Base-by-base conservation (phyloP, 2,329 filamentous ascomycete genomes). In the Metarhizium robertsii region DNA sequence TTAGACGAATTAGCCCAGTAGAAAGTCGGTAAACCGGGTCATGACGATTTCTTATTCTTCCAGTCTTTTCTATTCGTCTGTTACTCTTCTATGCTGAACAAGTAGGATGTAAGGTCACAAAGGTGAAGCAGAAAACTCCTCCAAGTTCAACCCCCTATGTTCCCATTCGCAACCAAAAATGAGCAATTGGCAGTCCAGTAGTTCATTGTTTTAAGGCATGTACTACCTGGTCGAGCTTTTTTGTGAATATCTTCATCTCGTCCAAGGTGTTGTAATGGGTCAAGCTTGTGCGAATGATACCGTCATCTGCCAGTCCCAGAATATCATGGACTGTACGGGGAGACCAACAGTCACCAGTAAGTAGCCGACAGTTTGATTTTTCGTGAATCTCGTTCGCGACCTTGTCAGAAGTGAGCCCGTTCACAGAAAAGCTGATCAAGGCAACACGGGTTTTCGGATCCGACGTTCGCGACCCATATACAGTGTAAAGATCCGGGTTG, bases 271-370 rank as follows among this genome's bases (percentile, higher is more conserved):
- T 90, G 65, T 90, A 90, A 68, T 90, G 86, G 54, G 86, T 78
- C 74, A 88, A 75, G 62, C 84, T 87, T 16, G 88, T 81, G 60
- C 87, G 75, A 5, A 87, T 77, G 6, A 89, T 79, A 0, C 85
- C 87, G 60, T 87, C 64, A 1, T 57, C 78, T 7, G 73, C 76
- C 52, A 88, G 67, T 0, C 76, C 76, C 40, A 89, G 64, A 0
- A 87, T 71, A 2, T 86, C 80, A 56, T 80, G 72, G 13, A 80
- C 73, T 60, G 89, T 65, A 18, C 86, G 72, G 61, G 86, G 80
- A 14, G 80, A 84, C 67, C 90, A 90, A 61, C 90, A 88, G 50
- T 79, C 75, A 0, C 87, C 87, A 77, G 79, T 87, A 49, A 85
- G 73, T 58, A 88, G 81, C 0, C 83, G 85, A 66, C 81, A 83